Conservation (phyloP, 208 protist genomes). For the Wallacemonas sp. region DNA sequence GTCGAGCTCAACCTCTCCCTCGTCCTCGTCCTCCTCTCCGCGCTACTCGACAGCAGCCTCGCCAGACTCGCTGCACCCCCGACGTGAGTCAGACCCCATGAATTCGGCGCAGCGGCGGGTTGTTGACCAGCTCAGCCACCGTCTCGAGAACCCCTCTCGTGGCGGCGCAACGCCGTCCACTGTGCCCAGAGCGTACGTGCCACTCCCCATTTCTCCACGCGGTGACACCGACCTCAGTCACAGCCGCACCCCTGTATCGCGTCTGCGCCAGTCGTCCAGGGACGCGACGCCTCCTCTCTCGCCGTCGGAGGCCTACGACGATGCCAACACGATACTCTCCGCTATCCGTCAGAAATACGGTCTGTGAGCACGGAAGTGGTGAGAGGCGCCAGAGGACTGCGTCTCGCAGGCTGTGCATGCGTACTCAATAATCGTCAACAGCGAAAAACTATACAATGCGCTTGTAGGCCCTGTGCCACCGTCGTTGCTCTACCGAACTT, state of each 20-base stretch:
- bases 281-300: not conserved
- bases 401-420: no score
- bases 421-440: no score
- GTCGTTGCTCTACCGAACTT: no score
- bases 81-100: not conserved
- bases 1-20: not conserved
- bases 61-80: no score
- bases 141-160: not conserved
- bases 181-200: no score
- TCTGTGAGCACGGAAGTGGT: no score
- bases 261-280: not conserved
- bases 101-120: not conserved
- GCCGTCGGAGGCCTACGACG: conserved; percentile 26
- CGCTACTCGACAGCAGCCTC: no score
- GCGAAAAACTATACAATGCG: no score
- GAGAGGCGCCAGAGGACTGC: no score
- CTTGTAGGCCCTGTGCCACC: no score
- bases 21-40: not conserved
- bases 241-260: not conserved
- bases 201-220: not conserved
- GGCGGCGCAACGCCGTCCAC: no score
- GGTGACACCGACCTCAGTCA: not conserved
- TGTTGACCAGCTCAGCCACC: not conserved
- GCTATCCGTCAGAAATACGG: conserved; percentile 46
- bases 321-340: conserved; percentile 40